These are phyloP conservation scores for Magnolia changhungtana DNA, from an alignment of 164 flowering plant genomes.

Conservation along the genomic window DNA sequence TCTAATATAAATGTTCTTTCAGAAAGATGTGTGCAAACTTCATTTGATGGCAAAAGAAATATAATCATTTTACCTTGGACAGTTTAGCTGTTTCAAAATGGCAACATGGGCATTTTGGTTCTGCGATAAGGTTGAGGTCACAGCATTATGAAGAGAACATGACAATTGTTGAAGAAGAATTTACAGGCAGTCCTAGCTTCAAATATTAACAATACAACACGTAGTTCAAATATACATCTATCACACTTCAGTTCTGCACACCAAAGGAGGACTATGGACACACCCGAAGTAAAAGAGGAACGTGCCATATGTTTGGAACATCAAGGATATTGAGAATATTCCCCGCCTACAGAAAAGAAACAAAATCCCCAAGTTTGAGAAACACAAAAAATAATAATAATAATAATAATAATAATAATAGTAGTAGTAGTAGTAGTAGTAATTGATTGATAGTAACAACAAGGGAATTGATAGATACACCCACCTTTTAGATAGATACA, in stretches of 20 bases:
- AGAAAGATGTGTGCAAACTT: background rate
- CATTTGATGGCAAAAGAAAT: constrained; percentile 3
- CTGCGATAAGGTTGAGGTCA: constrained; percentile 40
- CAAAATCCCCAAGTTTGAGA: constrained; percentile 1
- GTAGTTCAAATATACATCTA: background rate
- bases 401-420: background rate
- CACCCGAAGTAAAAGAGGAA: constrained; percentile 88
- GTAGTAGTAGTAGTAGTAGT: background rate
- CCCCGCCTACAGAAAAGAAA: constrained; percentile 42
- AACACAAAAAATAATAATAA: background rate
- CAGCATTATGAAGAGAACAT: constrained; percentile 10
- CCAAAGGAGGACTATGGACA: constrained; percentile 17
- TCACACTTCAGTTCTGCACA: background rate
- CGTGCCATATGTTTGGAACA: constrained; percentile 97
- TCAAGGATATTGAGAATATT: constrained; percentile 89
- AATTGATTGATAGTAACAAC: too few species aligned
- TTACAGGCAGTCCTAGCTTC: background rate
- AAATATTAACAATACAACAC: background rate
- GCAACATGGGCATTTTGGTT: constrained; percentile 88
- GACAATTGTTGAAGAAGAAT: background rate
- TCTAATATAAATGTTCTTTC: background rate
- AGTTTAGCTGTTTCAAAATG: constrained; percentile 69
- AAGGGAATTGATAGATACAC: background rate
- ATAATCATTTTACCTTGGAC: constrained; percentile 39
- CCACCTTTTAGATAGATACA: background rate